Evolutionary conservation across 2,329 filamentous ascomycete genomes (phyloP).

Genomic region (Dactylellina drechsleri): DNA sequence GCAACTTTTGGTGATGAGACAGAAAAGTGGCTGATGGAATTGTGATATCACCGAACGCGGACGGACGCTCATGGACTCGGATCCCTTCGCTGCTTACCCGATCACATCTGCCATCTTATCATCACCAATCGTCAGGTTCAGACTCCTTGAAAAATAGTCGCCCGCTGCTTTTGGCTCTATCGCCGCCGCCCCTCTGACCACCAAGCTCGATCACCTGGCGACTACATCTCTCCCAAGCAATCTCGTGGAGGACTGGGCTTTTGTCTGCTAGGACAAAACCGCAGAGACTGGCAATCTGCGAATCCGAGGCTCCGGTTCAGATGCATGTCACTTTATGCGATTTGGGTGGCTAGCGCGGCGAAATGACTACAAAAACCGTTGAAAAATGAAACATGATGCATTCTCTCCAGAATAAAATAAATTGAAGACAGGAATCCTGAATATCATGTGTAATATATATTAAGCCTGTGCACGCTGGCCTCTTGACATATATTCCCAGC

Average conservation of each 20-base stretch:
- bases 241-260: no score
- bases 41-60: slow-evolving; percentile 16
- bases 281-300: slow-evolving; percentile 13
- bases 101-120: neutral
- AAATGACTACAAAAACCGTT: slow-evolving; percentile 45
- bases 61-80: neutral
- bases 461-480: no score
- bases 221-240: neutral
- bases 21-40: slow-evolving; percentile 5
- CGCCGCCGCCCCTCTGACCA: neutral
- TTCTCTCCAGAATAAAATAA: neutral
- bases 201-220: neutral
- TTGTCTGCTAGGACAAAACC: neutral
- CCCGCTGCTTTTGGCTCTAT: neutral
- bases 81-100: slow-evolving; percentile 3
- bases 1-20: no score
- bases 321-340: slow-evolving; percentile 42
- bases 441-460: no score
- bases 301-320: slow-evolving; percentile 41
- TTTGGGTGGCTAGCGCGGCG: slow-evolving; percentile 49
- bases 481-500: no score
- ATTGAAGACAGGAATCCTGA: neutral
- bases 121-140: neutral
- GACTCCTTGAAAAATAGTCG: neutral
- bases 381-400: slow-evolving; percentile 26